Evolutionary conservation across 1,284 basidiomycete genomes (phyloP), one percentile per base, ranked within the genome.

Genomic region (Puccinia triticina): DNA sequence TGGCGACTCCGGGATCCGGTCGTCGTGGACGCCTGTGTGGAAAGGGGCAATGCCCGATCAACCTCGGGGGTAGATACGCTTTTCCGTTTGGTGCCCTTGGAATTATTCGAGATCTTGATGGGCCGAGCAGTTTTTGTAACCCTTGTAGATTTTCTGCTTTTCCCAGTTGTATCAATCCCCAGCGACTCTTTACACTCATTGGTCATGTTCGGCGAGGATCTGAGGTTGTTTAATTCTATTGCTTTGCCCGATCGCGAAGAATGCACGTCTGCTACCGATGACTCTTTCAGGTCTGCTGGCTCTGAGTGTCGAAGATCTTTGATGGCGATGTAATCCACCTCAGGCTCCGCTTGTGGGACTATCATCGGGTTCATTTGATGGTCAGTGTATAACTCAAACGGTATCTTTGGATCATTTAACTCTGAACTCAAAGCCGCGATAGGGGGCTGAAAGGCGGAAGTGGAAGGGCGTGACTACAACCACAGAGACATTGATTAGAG

Each of bases 351-450:
- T 18, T 34, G 61, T 64, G 32, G 61, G 32, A 64, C 61, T 32
- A 64, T 26, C 61, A 64, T 64, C 16, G 64, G 53, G 46, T 79
- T 79, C 26, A 79, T 64, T 34, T 64, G 66, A 48, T 79, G 77
- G 40, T 79, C 77, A 55, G 77, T 57, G 29, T 79, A 79, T 26
- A 79, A 46, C 55, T 79, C 77, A 72, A 50, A 69, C 34, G 61
- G 32, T 26, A 37, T 32, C 16, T 14, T 37, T 14, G 61, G 32
- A 64, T 64, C 34, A 4, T 2, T 64, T 5, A 34, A 64, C 61
- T 64, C 61, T 37, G 61, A 64, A 64, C 11, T 32, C 5, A 32
- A 34, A 34, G 61, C 32, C 37, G 32, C 8, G 16, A 64, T 10
- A 18, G 34, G 29, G 8, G 7, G 61, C 32, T 64, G 61, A 37